A percentile compares a stretch with the other conserved stretches of the same genome.
phyloP scores from a whole-genome alignment of 352 stramenopile genomes.

The Pilasporangium apinafurcum region DNA sequence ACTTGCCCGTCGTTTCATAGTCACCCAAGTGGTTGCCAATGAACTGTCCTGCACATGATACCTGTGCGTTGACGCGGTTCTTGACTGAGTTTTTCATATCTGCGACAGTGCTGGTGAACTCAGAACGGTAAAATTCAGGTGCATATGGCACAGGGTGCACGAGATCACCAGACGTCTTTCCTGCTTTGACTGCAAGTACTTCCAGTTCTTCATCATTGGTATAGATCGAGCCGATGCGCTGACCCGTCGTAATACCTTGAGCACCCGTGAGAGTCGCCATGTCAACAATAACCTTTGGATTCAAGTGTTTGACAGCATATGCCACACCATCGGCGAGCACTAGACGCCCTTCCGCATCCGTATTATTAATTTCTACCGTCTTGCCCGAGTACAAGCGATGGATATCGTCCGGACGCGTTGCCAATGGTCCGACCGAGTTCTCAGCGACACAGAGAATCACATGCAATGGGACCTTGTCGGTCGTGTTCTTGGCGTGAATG shows the following conservation, averaged over 20 bases:
- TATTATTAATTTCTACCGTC: conserved; percentile 98
- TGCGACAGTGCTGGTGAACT: conserved; percentile 91
- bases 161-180: conserved; percentile 88
- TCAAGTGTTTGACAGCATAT: conserved; percentile 90
- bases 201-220: conserved; percentile 90
- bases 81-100: conserved; percentile 98
- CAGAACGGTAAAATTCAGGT: conserved; percentile 89
- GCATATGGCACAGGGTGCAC: conserved; percentile 90
- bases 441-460: conserved; percentile 91
- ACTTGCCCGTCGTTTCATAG: conserved; percentile 76
- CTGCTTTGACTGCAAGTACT: conserved; percentile 60
- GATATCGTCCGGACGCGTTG: conserved; percentile 93
- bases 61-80: conserved; percentile 89
- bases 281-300: conserved; percentile 89
- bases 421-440: conserved; percentile 89
- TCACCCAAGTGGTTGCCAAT: conserved; percentile 91
- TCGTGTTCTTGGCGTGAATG: conserved; percentile 84
- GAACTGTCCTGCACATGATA: conserved; percentile 93
- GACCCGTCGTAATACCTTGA: conserved; percentile 89
- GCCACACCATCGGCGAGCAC: conserved; percentile 93
- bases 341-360: conserved; percentile 92
- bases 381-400: conserved; percentile 92
- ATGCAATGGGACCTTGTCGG: conserved; percentile 81
- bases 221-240: conserved; percentile 90
- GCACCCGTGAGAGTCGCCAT: conserved; percentile 96